Base-by-base conservation (phyloP, 768 basidiomycete species). In the Suillus alpinus region DNA sequence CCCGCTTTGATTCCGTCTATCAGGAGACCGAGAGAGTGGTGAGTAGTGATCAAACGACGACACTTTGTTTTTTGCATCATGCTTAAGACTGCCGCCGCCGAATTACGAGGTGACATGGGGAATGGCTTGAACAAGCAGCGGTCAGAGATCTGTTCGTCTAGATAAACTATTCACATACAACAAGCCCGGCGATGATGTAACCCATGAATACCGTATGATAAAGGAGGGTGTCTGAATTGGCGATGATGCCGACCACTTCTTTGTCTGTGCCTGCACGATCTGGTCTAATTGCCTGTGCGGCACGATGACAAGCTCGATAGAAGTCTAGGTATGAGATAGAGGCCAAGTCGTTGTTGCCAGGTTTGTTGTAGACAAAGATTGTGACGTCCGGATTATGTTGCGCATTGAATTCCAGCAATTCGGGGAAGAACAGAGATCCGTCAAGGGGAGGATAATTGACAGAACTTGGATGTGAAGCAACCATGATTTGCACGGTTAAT, bases 21-120 rank as follows among this genome's bases (percentile, higher is more conserved):
- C 29, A 72, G 64, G 3, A 10, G 16, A 29, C 55, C 44, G 34
- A 71, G 69, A 18, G 62, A 65, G 32, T 63, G 66, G 32, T 60
- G 47, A 1, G 69, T 60, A 0, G 68, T 65, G 1, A 68, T 52
- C 44, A 72, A 63, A 37, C 59, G 64, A 4, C 62, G 56, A 18
- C 67, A 72, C 20, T 59, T 59, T 1, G 62, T 63, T 57, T 58
- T 69, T 40, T 57, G 63, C 60, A 72, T 65, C 69, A 72, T 69
- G 29, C 60, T 53, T 1, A 64, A 56, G 10, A 74, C 43, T 0
- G 82, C 83, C 1, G 76, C 73, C 0, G 77, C 68, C 0, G 81
- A 80, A 66, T 81, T 83, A 59, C 78, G 64, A 0, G 75, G 67
- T 0, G 77, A 78, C 26, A 75, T 69, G 8, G 69, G 72, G 50